These are phyloP conservation scores for Panus rudis DNA, from an alignment of 768 basidiomycete genomes.

Conservation along the genomic window DNA sequence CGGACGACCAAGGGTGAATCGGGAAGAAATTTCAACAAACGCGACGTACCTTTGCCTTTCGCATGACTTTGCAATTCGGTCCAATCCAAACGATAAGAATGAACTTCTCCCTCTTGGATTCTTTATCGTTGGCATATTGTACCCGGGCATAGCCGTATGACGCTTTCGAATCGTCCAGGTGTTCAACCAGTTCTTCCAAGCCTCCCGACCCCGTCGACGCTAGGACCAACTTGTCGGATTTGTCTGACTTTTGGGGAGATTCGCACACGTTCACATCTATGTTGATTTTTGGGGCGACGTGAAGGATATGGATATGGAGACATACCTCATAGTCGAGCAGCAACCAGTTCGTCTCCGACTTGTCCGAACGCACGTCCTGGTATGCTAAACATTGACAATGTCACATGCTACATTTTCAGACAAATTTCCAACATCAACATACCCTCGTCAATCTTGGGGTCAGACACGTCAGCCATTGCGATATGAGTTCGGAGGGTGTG, in stretches of 20 bases:
- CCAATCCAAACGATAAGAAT: slow-evolving; percentile 84
- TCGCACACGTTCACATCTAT: too few relatives aligned
- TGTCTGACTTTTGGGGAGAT: slow-evolving; percentile 62
- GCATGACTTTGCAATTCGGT: slow-evolving; percentile 77
- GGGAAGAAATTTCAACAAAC: too few relatives aligned
- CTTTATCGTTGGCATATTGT: slow-evolving; percentile 80
- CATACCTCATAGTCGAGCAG: slow-evolving; percentile 82
- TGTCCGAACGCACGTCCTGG: slow-evolving; percentile 78
- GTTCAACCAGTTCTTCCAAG: slow-evolving; percentile 66
- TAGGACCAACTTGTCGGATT: slow-evolving; percentile 74
- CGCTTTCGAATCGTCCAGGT: slow-evolving; percentile 66
- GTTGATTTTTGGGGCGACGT: too few relatives aligned
- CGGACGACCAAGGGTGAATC: too few relatives aligned
- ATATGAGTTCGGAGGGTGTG: too few relatives aligned
- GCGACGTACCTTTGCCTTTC: slow-evolving; percentile 82
- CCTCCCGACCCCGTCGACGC: slow-evolving; percentile 77
- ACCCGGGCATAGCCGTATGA: slow-evolving; percentile 83
- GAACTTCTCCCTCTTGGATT: slow-evolving; percentile 85
- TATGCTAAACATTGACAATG: slow-evolving; percentile 50
- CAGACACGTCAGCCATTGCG: slow-evolving; percentile 73
- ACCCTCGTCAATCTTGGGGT: slow-evolving; percentile 72
- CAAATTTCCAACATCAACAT: slow-evolving; percentile 14
- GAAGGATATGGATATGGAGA: neutral
- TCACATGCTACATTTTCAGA: slow-evolving; percentile 6
- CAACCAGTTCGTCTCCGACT: slow-evolving; percentile 84